Evolutionary conservation across 306 rosid species (phyloP), one percentile per base, ranked within the genome.

Genomic region (Trifolium fragiferum): DNA sequence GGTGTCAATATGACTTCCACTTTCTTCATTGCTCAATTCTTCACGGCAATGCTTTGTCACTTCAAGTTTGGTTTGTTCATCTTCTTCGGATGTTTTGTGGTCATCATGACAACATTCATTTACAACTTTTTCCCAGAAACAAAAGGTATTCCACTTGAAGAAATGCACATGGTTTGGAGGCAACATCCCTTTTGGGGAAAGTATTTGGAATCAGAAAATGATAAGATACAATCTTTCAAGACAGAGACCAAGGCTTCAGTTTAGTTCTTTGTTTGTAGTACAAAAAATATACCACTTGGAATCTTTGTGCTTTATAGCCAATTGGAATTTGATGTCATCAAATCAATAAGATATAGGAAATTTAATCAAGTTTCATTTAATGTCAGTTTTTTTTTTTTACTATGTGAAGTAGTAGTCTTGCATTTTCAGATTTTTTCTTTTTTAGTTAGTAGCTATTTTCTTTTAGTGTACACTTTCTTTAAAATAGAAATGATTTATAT

Each of bases 91-190:
- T 50, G 74, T 58, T 89, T 81, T 16, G 86, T 90, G 47, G 7
- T 86, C 13, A 25, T 89, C 14, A 88, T 89, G 94, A 90, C 82
- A 32, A 0, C 35, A 13, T 87, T 92, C 67, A 82, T 92, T 68
- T 83, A 84, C 84, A 74, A 79, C 40, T 74, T 74, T 6, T 72
- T 90, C 57, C 93, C 95, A 0, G 96, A 87, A 73, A 93, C 95
- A 2, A 90, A 89, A 57, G 95, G 98, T 8, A 70, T 90, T 7
- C 95, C 94, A 0, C 87, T 93, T 7, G 96, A 89, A 71, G 95
- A 90, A 44, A 93, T 93, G 96, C 1, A 15, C 6, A 2, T 1
- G 53, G 81, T 89, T 38, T 90, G 98, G 96, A 41, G 47, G 65
- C 74, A 79, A 5, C 95, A 93, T 21, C 88, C 92, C 11, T 63